A percentile compares a stretch with the other conserved stretches of the same genome.
phyloP scores from a whole-genome alignment of 257 asterid genomes.

The Fraxinus anomala region DNA sequence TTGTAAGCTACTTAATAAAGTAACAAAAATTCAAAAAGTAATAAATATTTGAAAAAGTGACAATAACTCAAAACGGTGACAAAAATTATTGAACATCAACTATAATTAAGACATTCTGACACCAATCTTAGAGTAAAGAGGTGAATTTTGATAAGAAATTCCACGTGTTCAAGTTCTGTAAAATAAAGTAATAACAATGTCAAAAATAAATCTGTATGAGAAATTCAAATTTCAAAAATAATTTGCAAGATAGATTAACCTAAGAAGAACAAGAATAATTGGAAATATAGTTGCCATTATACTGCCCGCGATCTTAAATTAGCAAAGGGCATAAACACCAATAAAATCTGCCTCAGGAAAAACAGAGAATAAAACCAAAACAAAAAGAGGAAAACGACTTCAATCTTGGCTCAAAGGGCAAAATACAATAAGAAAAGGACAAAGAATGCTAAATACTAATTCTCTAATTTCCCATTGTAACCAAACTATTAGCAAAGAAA shows the following conservation, averaged over 20 bases:
- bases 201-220: constrained; percentile 6
- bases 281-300: neutral
- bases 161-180: no score
- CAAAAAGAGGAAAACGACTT: neutral
- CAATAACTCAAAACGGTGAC: no score
- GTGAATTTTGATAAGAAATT: no score
- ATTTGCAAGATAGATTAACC: neutral
- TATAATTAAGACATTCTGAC: no score
- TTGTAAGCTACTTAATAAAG: no score
- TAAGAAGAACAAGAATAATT: neutral
- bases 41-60: no score
- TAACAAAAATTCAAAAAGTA: no score
- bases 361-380: neutral
- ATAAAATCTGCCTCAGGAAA: neutral
- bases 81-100: no score
- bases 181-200: neutral
- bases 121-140: no score
- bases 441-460: neutral
- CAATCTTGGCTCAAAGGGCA: no score
- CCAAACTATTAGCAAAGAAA: neutral
- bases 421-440: neutral
- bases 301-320: neutral
- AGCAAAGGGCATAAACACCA: neutral
- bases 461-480: neutral
- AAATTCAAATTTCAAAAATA: neutral